Evolutionary conservation across 148 eudicot genomes (phyloP).

Genomic region (Amaranthus cruentus): DNA sequence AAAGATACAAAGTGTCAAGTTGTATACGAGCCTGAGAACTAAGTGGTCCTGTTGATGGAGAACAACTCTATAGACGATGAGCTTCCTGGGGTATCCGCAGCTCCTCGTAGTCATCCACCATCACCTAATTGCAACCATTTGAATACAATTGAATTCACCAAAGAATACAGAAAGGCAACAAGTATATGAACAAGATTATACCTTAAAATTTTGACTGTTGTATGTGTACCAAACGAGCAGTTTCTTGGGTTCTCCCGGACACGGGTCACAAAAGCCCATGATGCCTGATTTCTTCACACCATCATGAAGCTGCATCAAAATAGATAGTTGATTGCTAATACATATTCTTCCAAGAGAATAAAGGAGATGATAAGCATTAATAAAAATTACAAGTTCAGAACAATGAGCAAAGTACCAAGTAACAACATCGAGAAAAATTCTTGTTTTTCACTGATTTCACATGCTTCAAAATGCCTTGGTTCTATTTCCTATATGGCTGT

Average conservation of each 20-base stretch:
- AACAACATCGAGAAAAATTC: neutral
- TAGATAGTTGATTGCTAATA: neutral
- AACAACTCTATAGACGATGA: constrained; percentile 39
- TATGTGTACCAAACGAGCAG: constrained; percentile 63
- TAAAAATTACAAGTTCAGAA: neutral
- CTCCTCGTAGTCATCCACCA: constrained; percentile 61
- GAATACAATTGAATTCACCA: neutral
- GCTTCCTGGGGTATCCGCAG: constrained; percentile 55
- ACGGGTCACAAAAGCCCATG: constrained; percentile 98
- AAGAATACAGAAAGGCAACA: neutral
- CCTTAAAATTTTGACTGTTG: constrained; percentile 50
- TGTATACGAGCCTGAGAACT: too few species aligned
- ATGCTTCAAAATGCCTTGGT: neutral
- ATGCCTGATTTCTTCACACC: constrained; percentile 97
- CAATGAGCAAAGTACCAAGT: neutral
- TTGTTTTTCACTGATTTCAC: neutral
- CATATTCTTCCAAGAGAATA: neutral
- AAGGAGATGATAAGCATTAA: neutral
- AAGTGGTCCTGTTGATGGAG: neutral
- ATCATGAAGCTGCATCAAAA: constrained; percentile 66
- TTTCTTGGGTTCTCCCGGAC: constrained; percentile 80
- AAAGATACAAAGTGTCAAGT: too few species aligned
- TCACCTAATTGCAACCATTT: constrained; percentile 36
- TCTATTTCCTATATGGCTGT: neutral
- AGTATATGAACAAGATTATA: constrained; percentile 16